phyloP scores from a whole-genome alignment of 2,329 filamentous ascomycete species.

The Fusarium redolens region DNA sequence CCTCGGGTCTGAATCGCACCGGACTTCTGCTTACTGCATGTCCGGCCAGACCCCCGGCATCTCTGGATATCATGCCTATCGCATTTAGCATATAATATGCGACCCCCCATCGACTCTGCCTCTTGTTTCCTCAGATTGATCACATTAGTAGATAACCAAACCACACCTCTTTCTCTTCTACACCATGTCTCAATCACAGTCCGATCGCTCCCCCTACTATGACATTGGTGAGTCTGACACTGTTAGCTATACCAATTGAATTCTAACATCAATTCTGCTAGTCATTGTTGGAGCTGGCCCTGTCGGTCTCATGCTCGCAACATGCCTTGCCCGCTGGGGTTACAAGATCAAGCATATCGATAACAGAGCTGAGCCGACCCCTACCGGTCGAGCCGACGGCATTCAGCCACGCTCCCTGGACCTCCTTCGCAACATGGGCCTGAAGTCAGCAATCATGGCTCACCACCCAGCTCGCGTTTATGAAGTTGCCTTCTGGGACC shows the following conservation, averaged over 20 bases:
- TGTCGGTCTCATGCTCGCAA: constrained; percentile 87
- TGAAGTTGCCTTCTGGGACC: constrained; percentile 80
- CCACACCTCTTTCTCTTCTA: not conserved
- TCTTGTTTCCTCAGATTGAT: constrained; percentile 2
- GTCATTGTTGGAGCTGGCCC: constrained; percentile 92
- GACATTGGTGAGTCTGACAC: constrained; percentile 55
- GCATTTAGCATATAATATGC: constrained; percentile 33
- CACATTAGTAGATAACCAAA: constrained; percentile 15
- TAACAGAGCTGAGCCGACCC: constrained; percentile 85
- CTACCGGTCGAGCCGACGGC: constrained; percentile 88
- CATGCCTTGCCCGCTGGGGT: constrained; percentile 89
- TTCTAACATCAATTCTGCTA: constrained; percentile 46
- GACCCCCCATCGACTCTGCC: constrained; percentile 16
- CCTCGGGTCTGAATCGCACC: constrained; percentile 31
- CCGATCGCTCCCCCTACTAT: constrained; percentile 50
- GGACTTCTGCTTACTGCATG: constrained; percentile 9
- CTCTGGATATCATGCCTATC: constrained; percentile 15
- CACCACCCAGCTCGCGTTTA: constrained; percentile 88
- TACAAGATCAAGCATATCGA: constrained; percentile 97
- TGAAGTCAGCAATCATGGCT: constrained; percentile 89
- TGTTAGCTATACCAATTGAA: not conserved
- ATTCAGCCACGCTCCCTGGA: constrained; percentile 92
- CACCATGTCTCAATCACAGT: constrained; percentile 33
- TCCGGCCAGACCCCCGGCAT: constrained; percentile 23
- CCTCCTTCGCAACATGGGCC: constrained; percentile 86